These are phyloP conservation scores for Tieghemiomyces parasiticus DNA, from an alignment of 192 early-diverging fungal species.

Conservation along the genomic window DNA sequence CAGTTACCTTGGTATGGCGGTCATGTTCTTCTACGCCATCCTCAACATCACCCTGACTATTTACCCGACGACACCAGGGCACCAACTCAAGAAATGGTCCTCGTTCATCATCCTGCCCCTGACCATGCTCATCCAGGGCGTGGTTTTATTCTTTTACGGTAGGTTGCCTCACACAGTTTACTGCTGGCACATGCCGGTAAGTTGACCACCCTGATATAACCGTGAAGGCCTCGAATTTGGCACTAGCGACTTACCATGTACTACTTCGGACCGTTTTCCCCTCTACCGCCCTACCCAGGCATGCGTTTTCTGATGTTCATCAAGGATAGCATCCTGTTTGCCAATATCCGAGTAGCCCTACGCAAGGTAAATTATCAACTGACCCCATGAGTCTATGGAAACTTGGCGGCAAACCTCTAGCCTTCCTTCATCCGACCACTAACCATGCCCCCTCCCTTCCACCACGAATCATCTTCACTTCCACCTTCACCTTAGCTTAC, in stretches of 20 bases:
- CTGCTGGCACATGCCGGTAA: too few relatives aligned
- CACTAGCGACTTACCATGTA: too few relatives aligned
- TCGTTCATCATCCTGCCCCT: not conserved
- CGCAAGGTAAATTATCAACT: not conserved
- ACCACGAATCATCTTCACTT: not conserved
- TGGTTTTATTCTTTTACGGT: slow-evolving; percentile 2
- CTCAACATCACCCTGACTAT: not conserved
- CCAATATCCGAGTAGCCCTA: slow-evolving; percentile 6
- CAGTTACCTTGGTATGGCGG: not conserved
- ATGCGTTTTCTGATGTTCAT: slow-evolving; percentile 5
- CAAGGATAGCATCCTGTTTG: slow-evolving; percentile 4
- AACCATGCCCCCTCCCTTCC: not conserved
- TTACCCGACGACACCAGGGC: not conserved
- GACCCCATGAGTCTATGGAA: too few relatives aligned
- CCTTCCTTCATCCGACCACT: too few relatives aligned
- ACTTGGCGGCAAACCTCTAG: too few relatives aligned
- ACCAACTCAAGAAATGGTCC: not conserved
- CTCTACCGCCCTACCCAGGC: too few relatives aligned
- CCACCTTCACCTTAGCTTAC: slow-evolving; percentile 1
- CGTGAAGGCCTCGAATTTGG: too few relatives aligned
- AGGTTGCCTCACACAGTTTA: too few relatives aligned
- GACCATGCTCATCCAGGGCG: not conserved
- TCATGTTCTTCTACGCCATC: slow-evolving; percentile 3
- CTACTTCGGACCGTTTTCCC: too few relatives aligned
- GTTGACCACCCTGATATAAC: too few relatives aligned